phyloP scores from a whole-genome alignment of 202 grass and related monocot species.

The Zizania palustris region DNA sequence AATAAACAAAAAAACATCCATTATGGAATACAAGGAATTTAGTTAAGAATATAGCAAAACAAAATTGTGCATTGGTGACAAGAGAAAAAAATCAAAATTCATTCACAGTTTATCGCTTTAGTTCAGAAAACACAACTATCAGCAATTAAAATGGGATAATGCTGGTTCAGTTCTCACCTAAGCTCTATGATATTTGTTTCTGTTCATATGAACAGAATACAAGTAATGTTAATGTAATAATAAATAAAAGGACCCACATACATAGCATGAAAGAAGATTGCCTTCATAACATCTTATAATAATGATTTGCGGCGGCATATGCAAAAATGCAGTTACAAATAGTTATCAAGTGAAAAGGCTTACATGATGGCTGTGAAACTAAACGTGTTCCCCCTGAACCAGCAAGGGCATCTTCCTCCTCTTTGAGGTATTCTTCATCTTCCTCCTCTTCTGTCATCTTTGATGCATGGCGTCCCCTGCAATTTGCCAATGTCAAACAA shows the following conservation, averaged over 20 bases:
- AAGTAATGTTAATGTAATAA: background rate
- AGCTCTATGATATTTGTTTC: background rate
- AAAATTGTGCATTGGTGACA: background rate
- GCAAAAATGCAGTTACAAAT: background rate
- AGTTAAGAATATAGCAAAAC: slow-evolving; percentile 16
- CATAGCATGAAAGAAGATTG: background rate
- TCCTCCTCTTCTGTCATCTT: slow-evolving; percentile 97
- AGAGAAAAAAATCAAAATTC: background rate
- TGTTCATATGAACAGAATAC: background rate
- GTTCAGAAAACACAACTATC: slow-evolving; percentile 12
- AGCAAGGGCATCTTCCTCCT: slow-evolving; percentile 89
- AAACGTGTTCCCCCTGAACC: slow-evolving; percentile 86
- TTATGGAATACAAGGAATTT: background rate
- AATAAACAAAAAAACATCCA: slow-evolving; percentile 5
- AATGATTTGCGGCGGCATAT: background rate
- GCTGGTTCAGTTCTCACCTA: slow-evolving; percentile 1
- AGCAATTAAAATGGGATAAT: slow-evolving; percentile 3
- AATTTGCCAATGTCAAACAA: slow-evolving; percentile 33
- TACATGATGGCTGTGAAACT: slow-evolving; percentile 85
- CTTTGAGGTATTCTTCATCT: slow-evolving; percentile 95
- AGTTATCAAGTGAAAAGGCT: slow-evolving; percentile 17
- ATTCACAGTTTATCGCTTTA: background rate
- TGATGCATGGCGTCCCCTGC: slow-evolving; percentile 86
- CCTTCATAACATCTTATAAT: slow-evolving; percentile 5
- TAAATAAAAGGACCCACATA: background rate